phyloP scores from a whole-genome alignment of 331 rosid species.

The Prunus yedoensis region DNA sequence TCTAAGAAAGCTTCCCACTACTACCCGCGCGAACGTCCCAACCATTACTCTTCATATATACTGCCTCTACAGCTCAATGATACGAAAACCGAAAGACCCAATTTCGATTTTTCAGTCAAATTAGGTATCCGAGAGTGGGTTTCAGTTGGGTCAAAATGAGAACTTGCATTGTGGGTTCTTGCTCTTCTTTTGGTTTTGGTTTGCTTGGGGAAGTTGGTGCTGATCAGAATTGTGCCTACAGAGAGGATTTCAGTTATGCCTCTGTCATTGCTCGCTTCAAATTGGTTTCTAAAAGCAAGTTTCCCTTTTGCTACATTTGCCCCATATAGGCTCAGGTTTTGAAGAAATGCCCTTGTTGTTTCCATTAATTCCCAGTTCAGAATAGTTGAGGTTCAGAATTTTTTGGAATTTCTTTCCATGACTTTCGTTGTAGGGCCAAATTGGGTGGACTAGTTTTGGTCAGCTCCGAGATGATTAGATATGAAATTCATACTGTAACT shows the following conservation, averaged over 20 bases:
- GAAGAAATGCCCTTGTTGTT: neutral
- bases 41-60: slow-evolving; percentile 38
- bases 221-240: slow-evolving; percentile 37
- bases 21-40: slow-evolving; percentile 43
- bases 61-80: slow-evolving; percentile 16
- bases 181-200: slow-evolving; percentile 15
- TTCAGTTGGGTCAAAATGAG: slow-evolving; percentile 26
- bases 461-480: neutral
- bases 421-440: neutral
- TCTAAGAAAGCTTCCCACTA: slow-evolving; percentile 48
- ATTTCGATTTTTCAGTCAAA: slow-evolving; percentile 10
- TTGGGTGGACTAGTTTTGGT: neutral
- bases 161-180: no score
- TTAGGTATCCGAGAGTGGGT: neutral
- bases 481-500: neutral
- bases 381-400: neutral
- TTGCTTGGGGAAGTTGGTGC: slow-evolving; percentile 32
- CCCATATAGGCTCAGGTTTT: neutral
- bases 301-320: neutral
- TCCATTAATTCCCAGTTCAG: neutral
- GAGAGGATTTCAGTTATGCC: slow-evolving; percentile 53
- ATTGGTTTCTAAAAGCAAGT: neutral
- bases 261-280: neutral
- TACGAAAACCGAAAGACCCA: slow-evolving; percentile 7
- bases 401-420: neutral